Conservation (phyloP, 164 flowering plant genomes). For the Dillenia suffruticosa region DNA sequence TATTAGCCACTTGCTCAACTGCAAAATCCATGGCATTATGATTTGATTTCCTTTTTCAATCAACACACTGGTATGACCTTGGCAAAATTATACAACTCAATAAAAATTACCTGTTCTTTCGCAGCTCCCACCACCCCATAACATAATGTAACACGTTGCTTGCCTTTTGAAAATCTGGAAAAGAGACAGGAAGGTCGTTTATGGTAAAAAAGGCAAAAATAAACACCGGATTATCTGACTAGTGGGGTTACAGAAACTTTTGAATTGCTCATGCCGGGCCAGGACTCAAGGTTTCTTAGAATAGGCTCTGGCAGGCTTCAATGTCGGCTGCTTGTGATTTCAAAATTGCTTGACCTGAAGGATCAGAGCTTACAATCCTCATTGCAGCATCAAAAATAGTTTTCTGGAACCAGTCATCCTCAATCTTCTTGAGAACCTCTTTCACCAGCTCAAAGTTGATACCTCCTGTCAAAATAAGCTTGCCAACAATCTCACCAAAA, state of each 20-base stretch:
- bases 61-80: constrained; percentile 1
- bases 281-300: constrained; percentile 17
- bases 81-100: constrained; percentile 26
- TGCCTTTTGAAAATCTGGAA: constrained; percentile 7
- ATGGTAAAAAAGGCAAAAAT: neutral
- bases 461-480: constrained; percentile 42
- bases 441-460: constrained; percentile 58
- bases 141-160: constrained; percentile 19
- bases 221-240: neutral
- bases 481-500: constrained; percentile 75
- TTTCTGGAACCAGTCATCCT: constrained; percentile 43
- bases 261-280: neutral
- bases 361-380: constrained; percentile 24
- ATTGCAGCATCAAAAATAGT: constrained; percentile 44
- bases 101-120: constrained; percentile 19
- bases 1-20: constrained; percentile 6
- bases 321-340: constrained; percentile 56
- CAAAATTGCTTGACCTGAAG: constrained; percentile 46
- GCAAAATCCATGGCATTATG: constrained; percentile 22
- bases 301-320: constrained; percentile 48
- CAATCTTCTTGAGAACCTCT: constrained; percentile 55
- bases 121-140: constrained; percentile 10
- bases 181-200: constrained; percentile 1
- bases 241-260: constrained; percentile 14
- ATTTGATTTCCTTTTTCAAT: neutral